Evolutionary conservation across 371 early-diverging fungal genomes (phyloP), one percentile per base, ranked within the genome.

Genomic region (Batrachochytrium dendrobatidis): DNA sequence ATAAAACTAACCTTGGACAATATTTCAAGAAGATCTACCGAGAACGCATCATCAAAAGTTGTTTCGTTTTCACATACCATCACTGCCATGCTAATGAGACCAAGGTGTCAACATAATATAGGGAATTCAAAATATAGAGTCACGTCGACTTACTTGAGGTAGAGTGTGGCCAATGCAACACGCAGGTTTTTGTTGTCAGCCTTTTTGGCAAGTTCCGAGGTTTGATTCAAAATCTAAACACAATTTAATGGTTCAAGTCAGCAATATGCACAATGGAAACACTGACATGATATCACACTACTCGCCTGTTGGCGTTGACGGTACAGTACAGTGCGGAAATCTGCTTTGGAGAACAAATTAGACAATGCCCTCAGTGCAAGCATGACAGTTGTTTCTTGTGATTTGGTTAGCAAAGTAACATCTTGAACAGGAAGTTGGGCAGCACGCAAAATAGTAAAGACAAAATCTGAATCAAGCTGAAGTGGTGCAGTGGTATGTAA

Each of bases 311-410:
- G 15, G 20, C 39, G 39, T 20, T 39, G 20, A 20, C 20, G 32
- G 10, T 1, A 26, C 6, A 43, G 18, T n/a, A 17, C 7, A 2
- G 1, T 12, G 5, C 25, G 3, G 0, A 85, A 86, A 22, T 58
- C 64, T 0, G 61, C 59, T 3, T 65, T 66, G 12, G 73, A 72
- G 52, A 86, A 86, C 15, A 80, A 50, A 52, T 91, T 90, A 29
- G 79, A 72, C 28, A 86, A 44, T 6, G 74, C 72, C 30, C 91
- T 82, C 28, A 82, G 62, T 4, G 78, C 74, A 67, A 91, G 72
- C 88, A 88, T 88, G 30, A 77, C 72, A 61, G 84, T 86, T 31
- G 82, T 80, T 49, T 85, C 83, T 25, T 66, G 62, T 0, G 61
- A 65, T 65, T 76, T 80, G 45, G 63, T 64, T 7, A 52, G 31